Evolutionary conservation across 148 eudicot genomes (phyloP).

Genomic region (Vaccinium darrowii): DNA sequence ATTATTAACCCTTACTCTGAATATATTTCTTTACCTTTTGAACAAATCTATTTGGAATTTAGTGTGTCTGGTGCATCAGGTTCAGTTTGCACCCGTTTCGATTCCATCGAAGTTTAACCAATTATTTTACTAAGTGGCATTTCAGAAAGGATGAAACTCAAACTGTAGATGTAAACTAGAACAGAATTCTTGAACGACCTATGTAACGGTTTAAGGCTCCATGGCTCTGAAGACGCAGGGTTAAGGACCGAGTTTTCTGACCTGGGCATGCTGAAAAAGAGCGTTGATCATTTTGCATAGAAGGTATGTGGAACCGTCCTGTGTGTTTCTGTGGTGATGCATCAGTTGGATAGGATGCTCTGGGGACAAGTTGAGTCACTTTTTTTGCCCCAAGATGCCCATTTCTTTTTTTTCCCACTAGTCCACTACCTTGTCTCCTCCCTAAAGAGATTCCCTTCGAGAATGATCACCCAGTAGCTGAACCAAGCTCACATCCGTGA

Average conservation of each 20-base stretch:
- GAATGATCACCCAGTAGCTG: neutral
- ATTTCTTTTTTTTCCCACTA: neutral
- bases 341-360: neutral
- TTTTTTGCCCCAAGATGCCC: neutral
- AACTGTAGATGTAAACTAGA: neutral
- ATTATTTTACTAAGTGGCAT: neutral
- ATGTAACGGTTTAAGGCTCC: neutral
- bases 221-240: neutral
- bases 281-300: neutral
- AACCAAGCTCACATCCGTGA: neutral
- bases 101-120: neutral
- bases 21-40: too few relatives aligned
- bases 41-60: neutral
- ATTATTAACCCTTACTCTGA: too few relatives aligned
- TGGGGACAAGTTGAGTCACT: neutral
- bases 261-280: neutral
- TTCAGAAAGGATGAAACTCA: neutral
- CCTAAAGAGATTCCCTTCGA: neutral
- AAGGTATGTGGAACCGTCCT: neutral
- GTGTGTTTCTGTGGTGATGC: neutral
- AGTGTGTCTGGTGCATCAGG: neutral
- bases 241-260: neutral
- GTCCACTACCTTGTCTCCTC: neutral
- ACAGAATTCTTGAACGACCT: neutral
- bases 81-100: neutral